Conservation (phyloP, 495 filamentous ascomycete species). For the Elaphomyces granulatus region DNA sequence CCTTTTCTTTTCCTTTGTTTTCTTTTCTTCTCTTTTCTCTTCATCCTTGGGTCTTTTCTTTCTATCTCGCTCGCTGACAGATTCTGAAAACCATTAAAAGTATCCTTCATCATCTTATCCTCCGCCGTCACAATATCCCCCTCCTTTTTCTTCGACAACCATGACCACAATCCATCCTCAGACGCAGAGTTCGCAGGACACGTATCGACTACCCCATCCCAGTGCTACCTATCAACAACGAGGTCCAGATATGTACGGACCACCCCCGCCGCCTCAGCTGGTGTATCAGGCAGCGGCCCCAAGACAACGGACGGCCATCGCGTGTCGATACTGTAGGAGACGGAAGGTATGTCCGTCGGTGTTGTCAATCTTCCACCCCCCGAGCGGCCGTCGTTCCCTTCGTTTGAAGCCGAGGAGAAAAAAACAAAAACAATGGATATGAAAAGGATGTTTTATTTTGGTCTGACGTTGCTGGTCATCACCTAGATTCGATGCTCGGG, state of each 20-base stretch:
- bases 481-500: constrained; percentile 72
- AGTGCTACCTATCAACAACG: constrained; percentile 26
- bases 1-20: neutral
- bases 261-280: constrained; percentile 31
- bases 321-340: constrained; percentile 70
- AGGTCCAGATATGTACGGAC: constrained; percentile 31
- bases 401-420: too few species aligned
- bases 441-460: neutral
- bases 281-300: constrained; percentile 55
- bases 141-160: constrained; percentile 17
- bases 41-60: neutral
- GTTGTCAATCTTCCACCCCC: neutral
- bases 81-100: constrained; percentile 3
- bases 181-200: constrained; percentile 21
- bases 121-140: constrained; percentile 13
- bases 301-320: constrained; percentile 68
- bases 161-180: constrained; percentile 30
- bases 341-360: constrained; percentile 45
- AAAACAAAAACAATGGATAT: too few species aligned
- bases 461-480: neutral
- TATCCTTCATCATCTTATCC: constrained; percentile 16
- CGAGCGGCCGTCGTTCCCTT: too few species aligned
- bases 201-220: constrained; percentile 30
- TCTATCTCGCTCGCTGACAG: neutral
- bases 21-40: neutral